These are phyloP conservation scores for Camellia oleifera DNA, from an alignment of 179 eudicot species.

Conservation along the genomic window DNA sequence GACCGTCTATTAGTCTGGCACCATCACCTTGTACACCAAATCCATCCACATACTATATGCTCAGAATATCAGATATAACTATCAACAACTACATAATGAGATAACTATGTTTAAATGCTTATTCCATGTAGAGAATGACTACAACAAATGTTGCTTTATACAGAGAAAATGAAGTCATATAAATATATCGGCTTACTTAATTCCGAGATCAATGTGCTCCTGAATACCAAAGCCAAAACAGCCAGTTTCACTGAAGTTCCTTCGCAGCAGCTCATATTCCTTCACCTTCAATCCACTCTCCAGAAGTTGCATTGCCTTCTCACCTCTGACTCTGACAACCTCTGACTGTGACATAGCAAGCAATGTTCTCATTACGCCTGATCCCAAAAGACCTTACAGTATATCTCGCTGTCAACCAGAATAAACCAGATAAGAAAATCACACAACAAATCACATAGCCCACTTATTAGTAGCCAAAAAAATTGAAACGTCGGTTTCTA, in stretches of 20 bases:
- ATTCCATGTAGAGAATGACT: too few relatives aligned
- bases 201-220: conserved; percentile 11
- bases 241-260: conserved; percentile 11
- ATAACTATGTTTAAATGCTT: too few relatives aligned
- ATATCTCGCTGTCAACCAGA: background rate
- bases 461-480: background rate
- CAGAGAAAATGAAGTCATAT: too few relatives aligned
- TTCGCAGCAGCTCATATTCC: conserved; percentile 10
- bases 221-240: conserved; percentile 13
- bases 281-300: conserved; percentile 14
- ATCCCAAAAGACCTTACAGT: conserved; percentile 7
- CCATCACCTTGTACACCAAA: background rate
- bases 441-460: background rate
- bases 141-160: too few relatives aligned
- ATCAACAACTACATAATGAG: too few relatives aligned
- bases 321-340: background rate
- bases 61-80: too few relatives aligned
- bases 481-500: background rate
- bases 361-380: conserved; percentile 13
- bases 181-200: background rate
- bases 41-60: too few relatives aligned
- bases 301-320: conserved; percentile 15
- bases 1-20: background rate
- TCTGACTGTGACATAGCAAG: conserved; percentile 4
- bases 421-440: too few relatives aligned